phyloP scores from a whole-genome alignment of 2,329 filamentous ascomycete species.

The Aspergillus tamarii region DNA sequence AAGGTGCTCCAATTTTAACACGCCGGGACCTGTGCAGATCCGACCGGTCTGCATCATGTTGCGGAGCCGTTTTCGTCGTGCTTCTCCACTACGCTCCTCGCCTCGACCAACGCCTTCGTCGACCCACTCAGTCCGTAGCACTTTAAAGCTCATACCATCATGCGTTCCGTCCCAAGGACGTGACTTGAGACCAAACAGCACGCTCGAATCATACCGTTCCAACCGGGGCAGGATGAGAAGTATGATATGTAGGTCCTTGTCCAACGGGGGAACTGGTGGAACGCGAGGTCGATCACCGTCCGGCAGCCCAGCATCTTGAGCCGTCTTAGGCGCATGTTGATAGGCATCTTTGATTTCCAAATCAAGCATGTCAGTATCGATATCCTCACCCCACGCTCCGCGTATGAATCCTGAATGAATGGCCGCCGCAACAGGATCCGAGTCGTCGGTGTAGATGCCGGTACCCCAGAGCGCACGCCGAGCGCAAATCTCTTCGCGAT shows the following conservation, averaged over 20 bases:
- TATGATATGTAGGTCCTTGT: constrained; percentile 84
- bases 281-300: constrained; percentile 35
- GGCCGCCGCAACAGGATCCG: constrained; percentile 86
- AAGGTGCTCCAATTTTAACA: constrained; percentile 40
- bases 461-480: constrained; percentile 87
- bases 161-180: constrained; percentile 77
- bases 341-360: constrained; percentile 54
- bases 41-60: constrained; percentile 47
- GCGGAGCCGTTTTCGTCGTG: constrained; percentile 54
- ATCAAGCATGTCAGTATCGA: constrained; percentile 70
- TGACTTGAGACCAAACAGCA: constrained; percentile 79
- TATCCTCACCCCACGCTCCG: constrained; percentile 80
- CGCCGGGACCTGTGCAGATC: constrained; percentile 44
- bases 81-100: constrained; percentile 51
- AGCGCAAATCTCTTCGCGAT: constrained; percentile 81
- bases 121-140: constrained; percentile 82
- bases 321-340: constrained; percentile 45
- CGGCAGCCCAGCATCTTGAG: constrained; percentile 39
- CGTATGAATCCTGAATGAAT: constrained; percentile 93
- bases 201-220: constrained; percentile 73
- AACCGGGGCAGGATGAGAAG: constrained; percentile 80
- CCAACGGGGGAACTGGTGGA: constrained; percentile 57
- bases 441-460: constrained; percentile 94
- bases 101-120: constrained; percentile 63
- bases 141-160: constrained; percentile 87